phyloP scores from a whole-genome alignment of 2,329 filamentous ascomycete genomes.

The Aschersonia sp. region DNA sequence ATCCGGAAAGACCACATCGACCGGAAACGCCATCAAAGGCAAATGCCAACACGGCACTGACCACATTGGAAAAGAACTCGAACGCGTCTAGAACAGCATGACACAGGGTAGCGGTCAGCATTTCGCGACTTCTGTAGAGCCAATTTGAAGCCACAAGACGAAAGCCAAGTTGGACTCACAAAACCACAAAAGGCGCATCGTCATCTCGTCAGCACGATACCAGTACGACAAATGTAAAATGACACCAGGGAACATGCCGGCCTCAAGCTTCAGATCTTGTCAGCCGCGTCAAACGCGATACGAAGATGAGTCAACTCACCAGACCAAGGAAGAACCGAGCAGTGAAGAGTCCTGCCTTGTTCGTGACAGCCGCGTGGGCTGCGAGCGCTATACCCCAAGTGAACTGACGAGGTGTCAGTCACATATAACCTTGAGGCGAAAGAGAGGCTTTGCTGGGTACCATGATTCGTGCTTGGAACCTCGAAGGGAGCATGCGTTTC shows the following conservation, averaged over 20 bases:
- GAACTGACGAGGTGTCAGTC: conserved; percentile 4
- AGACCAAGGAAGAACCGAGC: conserved; percentile 21
- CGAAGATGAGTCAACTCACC: not conserved
- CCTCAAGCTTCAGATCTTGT: conserved; percentile 15
- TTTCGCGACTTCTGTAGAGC: no score
- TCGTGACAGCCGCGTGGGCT: conserved; percentile 19
- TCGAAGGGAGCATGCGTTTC: conserved; percentile 22
- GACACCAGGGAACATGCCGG: conserved; percentile 26
- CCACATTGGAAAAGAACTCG: conserved; percentile 24
- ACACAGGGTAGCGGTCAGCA: no score
- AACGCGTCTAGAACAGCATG: conserved; percentile 15
- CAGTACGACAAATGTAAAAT: conserved; percentile 30
- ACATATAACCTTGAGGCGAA: no score
- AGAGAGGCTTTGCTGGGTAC: not conserved
- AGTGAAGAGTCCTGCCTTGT: conserved; percentile 21
- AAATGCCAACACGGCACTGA: conserved; percentile 27
- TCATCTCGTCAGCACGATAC: conserved; percentile 33
- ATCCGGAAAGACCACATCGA: conserved; percentile 15
- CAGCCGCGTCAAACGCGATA: not conserved
- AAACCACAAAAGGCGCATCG: conserved; percentile 17
- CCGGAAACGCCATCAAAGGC: conserved; percentile 24
- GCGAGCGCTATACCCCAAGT: conserved; percentile 21
- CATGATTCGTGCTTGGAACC: conserved; percentile 27
- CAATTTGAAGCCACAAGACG: not conserved
- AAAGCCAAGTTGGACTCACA: not conserved